A percentile compares a stretch with the other conserved stretches of the same genome.
Conservation (phyloP, 129 eudicot genomes). For the Calendula officinalis region DNA sequence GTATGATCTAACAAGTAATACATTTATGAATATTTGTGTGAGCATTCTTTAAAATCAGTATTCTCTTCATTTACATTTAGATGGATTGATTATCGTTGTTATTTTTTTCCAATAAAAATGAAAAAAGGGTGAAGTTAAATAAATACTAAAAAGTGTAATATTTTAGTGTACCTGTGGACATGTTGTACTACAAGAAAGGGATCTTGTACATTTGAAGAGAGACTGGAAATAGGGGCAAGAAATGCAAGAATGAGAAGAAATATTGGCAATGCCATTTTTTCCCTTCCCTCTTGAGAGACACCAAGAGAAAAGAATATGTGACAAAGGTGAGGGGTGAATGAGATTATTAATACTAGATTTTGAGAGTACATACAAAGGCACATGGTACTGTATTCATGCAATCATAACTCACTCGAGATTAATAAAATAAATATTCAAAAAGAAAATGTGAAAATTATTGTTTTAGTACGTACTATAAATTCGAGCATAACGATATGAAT, state of each 20-base stretch:
- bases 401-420: conserved; percentile 31
- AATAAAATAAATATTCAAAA: conserved; percentile 1
- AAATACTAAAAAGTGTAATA: not conserved
- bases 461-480: conserved; percentile 8
- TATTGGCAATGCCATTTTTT: conserved; percentile 29
- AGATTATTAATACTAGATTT: conserved; percentile 35
- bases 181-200: conserved; percentile 32
- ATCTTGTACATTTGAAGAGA: conserved; percentile 28
- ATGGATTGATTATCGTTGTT: too few relatives aligned
- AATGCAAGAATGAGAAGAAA: conserved; percentile 27
- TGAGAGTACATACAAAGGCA: conserved; percentile 38
- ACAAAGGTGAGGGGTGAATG: conserved; percentile 24
- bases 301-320: conserved; percentile 35
- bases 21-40: too few relatives aligned
- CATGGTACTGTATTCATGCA: conserved; percentile 42
- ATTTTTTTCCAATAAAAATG: not conserved
- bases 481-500: conserved; percentile 3
- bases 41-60: too few relatives aligned
- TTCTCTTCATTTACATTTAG: too few relatives aligned
- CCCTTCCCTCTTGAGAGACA: conserved; percentile 21
- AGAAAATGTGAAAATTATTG: not conserved
- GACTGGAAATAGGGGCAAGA: conserved; percentile 22
- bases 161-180: conserved; percentile 27
- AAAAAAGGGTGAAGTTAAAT: not conserved
- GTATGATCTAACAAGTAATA: too few relatives aligned